Base-by-base conservation (phyloP, 2,329 filamentous ascomycete genomes). In the Nemania serpens region DNA sequence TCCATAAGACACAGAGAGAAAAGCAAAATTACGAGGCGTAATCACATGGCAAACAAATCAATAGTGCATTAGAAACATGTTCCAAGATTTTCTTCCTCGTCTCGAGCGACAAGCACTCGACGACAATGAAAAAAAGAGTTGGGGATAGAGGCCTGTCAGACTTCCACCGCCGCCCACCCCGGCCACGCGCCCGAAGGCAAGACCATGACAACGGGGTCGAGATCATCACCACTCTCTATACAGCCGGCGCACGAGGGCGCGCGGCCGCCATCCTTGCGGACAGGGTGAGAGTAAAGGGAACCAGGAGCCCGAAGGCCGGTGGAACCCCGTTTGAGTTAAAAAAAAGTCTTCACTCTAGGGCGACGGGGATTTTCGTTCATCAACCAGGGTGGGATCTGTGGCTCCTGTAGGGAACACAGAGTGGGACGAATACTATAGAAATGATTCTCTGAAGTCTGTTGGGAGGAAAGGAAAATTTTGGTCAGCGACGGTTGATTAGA, bases 391-490 rank as follows among this genome's bases (percentile, higher is more conserved):
- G 86, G 87, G 87, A 86, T 92, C 89, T 94, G 90, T 92, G 86
- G 91, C 93, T 96, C 84, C 84, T 90, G 85, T 93, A 85, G 87
- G 87, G 86, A 94, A 89, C 88, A 91, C 89, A 95, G 91, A 91
- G 88, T 84, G 84, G 85, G 90, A 93, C 88, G 88, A 91, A 84
- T 88, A 93, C 92, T 97, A 93, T 93, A 96, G 90, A 96, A 96
- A 91, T 91, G 91, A 94, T 94, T 93, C 91, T 92, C 79, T 82
- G 75, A 66, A 67, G 68, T 71, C 69, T 72, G 11, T 63, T 53
- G 33, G 36, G 47, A 18, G 13, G 25, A 39, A 43, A 41, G 36
- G 59, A 54, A 59, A 49, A 52, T 45, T n/a, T n/a, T 61, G 54
- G 54, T 58, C 43, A 66, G 62, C 59, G 55, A 46, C 60, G 42